phyloP scores from a whole-genome alignment of 2,329 filamentous ascomycete genomes.

The Ascocoryne sarcoides region DNA sequence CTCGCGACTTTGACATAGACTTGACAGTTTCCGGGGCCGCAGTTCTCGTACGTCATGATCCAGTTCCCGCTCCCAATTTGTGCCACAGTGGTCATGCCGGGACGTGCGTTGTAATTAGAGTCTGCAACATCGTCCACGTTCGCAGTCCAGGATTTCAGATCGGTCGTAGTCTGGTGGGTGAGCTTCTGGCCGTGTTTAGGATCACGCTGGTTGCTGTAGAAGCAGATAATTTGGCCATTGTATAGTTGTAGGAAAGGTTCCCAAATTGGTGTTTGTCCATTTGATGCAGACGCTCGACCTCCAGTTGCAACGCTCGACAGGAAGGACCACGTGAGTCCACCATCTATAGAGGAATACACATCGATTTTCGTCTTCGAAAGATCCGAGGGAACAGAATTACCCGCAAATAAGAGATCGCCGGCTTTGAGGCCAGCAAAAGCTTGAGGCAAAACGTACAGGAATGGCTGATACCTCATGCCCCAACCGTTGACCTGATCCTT shows the following conservation, averaged over 20 bases:
- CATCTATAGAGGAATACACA: conserved; percentile 54
- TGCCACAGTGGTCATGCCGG: conserved; percentile 56
- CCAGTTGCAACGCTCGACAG: conserved; percentile 54
- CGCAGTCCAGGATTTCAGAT: conserved; percentile 50
- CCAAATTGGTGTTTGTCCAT: conserved; percentile 59
- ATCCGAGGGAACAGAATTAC: conserved; percentile 31
- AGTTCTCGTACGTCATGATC: conserved; percentile 56
- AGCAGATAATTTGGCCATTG: conserved; percentile 49
- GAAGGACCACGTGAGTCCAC: conserved; percentile 47
- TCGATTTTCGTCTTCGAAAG: conserved; percentile 56
- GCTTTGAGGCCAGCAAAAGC: conserved; percentile 45
- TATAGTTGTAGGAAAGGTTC: conserved; percentile 56
- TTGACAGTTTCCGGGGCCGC: conserved; percentile 16
- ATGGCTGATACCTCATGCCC: conserved; percentile 58
- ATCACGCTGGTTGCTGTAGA: conserved; percentile 63
- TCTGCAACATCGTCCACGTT: conserved; percentile 54
- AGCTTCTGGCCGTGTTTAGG: conserved; percentile 59
- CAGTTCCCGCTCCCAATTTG: conserved; percentile 42
- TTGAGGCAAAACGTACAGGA: conserved; percentile 52
- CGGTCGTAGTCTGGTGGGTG: conserved; percentile 50
- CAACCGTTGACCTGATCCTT: conserved; percentile 48
- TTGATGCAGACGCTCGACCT: conserved; percentile 43
- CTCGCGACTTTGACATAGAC: not conserved
- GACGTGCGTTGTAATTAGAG: conserved; percentile 48
- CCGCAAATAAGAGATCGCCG: conserved; percentile 51